phyloP scores from a whole-genome alignment of 169 alveolate genomes.

The Cryptosporidium viatorum region DNA sequence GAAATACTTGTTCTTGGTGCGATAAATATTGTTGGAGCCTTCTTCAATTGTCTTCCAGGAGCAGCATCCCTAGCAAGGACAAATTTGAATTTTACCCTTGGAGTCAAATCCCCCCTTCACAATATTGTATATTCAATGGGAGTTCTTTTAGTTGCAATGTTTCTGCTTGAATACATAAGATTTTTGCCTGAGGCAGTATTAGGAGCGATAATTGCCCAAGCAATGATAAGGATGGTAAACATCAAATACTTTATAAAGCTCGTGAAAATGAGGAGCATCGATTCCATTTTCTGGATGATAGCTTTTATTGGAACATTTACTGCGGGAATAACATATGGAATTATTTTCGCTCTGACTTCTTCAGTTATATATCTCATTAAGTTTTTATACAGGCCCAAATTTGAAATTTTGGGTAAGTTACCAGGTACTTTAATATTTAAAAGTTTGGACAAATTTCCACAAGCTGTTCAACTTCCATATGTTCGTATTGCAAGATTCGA shows the following conservation, averaged over 20 bases:
- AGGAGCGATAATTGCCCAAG: conserved; percentile 66
- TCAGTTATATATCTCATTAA: conserved; percentile 40
- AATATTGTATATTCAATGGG: conserved; percentile 61
- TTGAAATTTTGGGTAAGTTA: conserved; percentile 45
- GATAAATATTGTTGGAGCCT: conserved; percentile 59
- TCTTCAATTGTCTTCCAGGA: conserved; percentile 67
- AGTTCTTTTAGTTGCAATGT: conserved; percentile 44
- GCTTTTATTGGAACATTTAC: conserved; percentile 59
- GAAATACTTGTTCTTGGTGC: conserved; percentile 56
- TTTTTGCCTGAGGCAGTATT: conserved; percentile 60
- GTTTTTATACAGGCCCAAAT: conserved; percentile 45
- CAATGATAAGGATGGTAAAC: conserved; percentile 56
- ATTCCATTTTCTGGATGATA: conserved; percentile 49
- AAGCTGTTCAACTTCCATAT: conserved; percentile 58
- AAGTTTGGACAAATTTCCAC: conserved; percentile 58
- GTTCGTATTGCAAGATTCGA: conserved; percentile 55
- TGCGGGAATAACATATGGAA: conserved; percentile 59
- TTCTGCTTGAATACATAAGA: conserved; percentile 49
- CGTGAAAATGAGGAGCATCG: conserved; percentile 40
- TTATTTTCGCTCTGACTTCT: conserved; percentile 25
- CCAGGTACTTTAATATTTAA: conserved; percentile 66
- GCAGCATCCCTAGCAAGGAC: conserved; percentile 71
- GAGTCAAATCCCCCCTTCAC: conserved; percentile 60
- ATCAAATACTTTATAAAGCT: conserved; percentile 18
- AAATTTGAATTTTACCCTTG: conserved; percentile 29